Evolutionary conservation across 1,284 basidiomycete genomes (phyloP), one percentile per base, ranked within the genome.

Genomic region (Rhodotorula sp.): DNA sequence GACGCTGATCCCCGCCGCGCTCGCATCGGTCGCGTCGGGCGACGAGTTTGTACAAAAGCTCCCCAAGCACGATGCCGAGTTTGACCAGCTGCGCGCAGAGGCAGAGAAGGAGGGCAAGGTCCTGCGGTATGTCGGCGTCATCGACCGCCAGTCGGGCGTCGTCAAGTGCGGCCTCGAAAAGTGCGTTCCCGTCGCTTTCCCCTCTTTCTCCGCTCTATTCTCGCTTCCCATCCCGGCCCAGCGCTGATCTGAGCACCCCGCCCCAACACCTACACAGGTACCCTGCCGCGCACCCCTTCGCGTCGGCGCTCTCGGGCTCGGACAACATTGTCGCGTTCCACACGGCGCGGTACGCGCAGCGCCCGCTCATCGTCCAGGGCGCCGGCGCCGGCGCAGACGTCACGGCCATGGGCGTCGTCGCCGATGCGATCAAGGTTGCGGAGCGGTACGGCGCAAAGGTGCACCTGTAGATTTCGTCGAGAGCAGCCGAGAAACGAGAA

Each of bases 281-380:
- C 81, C 88, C 93, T 13, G 86, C 85, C 34, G 87, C 88, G 42
- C 96, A 99, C 81, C 90, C 96, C 1, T 98, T 99, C 78, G 96
- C 94, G 2, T 96, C 94, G 1, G 92, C 93, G 0, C 87, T 99
- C 17, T 91, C 91, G 48, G 97, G 96, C 1, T 94, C 93, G 41
- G 97, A 99, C 83, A 99, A 98, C 82, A 98, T 99, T 80, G 88
- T 99, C 80, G 92, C 96, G 84, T 98, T 98, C 87, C 89, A 92
- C 81, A 97, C 96, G 0, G 89, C 91, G 81, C 86, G 97, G 66
- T 86, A 81, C 79, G 89, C 89, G 34, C 86, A 88, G 12, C 84
- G 91, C 66, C 91, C 96, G 78, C 84, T 99, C 72, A 91, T 97
- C 74, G 87, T 99, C 34, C 96, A 98, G 81, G 96, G 96, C 54